Percentiles rank a stretch among this genome's conserved stretches.
Evolutionary conservation across 2,329 filamentous ascomycete species (phyloP).

Genomic region (Penicillium sp.): DNA sequence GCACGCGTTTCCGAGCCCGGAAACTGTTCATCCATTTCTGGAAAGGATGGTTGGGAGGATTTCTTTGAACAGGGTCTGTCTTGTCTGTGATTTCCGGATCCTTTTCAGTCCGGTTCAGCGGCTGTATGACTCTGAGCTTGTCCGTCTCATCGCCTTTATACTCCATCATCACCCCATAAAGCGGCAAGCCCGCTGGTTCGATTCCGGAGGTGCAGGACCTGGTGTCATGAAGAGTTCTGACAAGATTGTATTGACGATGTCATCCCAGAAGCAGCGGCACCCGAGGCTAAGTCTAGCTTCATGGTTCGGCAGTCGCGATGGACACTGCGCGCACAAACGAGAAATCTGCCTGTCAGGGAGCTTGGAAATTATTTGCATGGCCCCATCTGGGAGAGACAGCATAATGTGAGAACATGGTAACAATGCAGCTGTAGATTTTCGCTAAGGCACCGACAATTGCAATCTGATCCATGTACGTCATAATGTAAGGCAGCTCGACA

Average conservation of each 20-base stretch:
- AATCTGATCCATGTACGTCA: constrained; percentile 23
- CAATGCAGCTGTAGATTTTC: constrained; percentile 9
- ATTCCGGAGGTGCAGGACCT: background rate
- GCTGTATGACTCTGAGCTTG: background rate
- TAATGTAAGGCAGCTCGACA: constrained; percentile 14
- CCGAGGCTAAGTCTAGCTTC: constrained; percentile 2
- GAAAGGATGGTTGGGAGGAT: constrained; percentile 26
- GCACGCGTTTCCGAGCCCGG: constrained; percentile 25
- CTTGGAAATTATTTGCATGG: background rate
- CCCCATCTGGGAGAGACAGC: background rate
- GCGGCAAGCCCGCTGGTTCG: constrained; percentile 4
- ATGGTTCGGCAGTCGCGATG: constrained; percentile 18
- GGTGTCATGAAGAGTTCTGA: constrained; percentile 12
- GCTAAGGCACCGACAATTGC: constrained; percentile 15
- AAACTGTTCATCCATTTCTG: constrained; percentile 40
- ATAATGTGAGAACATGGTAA: background rate
- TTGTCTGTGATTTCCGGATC: constrained; percentile 6
- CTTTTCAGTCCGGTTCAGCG: constrained; percentile 2
- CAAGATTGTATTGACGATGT: background rate
- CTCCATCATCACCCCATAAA: constrained; percentile 13
- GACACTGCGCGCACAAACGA: background rate
- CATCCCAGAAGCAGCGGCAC: constrained; percentile 5
- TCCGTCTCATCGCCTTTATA: constrained; percentile 3
- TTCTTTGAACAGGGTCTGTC: constrained; percentile 6
- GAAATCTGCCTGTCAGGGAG: background rate